These are phyloP conservation scores for Lepidium campestre DNA, from an alignment of 441 rosid genomes.

Conservation along the genomic window DNA sequence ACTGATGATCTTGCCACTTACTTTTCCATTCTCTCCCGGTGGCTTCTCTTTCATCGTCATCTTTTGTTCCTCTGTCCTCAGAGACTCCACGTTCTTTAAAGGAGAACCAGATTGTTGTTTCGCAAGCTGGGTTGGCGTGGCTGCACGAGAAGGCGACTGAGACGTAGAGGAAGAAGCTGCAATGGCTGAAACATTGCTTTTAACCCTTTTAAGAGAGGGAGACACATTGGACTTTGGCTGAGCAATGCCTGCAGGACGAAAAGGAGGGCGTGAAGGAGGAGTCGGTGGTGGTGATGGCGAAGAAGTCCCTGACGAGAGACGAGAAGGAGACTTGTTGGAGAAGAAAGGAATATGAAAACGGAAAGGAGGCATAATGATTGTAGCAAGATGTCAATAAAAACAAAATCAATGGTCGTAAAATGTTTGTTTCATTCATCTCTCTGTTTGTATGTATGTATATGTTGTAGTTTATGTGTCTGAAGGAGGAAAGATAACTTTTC, in stretches of 20 bases:
- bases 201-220: conserved; percentile 13
- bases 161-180: conserved; percentile 22
- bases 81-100: conserved; percentile 18
- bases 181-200: conserved; percentile 10
- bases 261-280: conserved; percentile 28
- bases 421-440: neutral
- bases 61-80: conserved; percentile 18
- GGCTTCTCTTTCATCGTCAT: conserved; percentile 2
- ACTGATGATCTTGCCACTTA: conserved; percentile 1
- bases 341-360: conserved; percentile 29
- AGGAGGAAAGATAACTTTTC: conserved; percentile 25
- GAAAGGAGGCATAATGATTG: conserved; percentile 21
- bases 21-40: conserved; percentile 1
- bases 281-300: conserved; percentile 21
- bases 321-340: conserved; percentile 24
- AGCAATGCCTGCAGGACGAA: conserved; percentile 30
- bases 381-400: neutral
- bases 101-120: conserved; percentile 28
- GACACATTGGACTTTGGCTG: conserved; percentile 18
- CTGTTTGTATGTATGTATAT: conserved; percentile 5
- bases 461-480: conserved; percentile 3
- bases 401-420: neutral
- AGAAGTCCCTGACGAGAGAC: conserved; percentile 22
- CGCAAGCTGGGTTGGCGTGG: conserved; percentile 32
- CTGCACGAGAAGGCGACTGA: conserved; percentile 29